Base-by-base conservation (phyloP, 148 eudicot species). In the Talinum fruticosum region DNA sequence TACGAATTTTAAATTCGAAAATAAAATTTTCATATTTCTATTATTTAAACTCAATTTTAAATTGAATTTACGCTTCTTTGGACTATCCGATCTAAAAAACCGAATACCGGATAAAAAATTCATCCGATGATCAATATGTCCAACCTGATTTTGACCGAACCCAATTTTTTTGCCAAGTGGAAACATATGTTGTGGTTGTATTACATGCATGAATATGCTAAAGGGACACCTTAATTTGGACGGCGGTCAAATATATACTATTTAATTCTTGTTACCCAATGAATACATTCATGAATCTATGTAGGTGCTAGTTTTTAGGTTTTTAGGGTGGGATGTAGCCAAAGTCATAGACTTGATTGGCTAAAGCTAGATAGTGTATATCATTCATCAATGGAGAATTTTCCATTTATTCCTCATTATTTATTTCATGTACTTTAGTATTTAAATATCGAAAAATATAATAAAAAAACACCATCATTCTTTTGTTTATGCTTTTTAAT, bases 361-460 rank as follows among this genome's bases (percentile, higher is more conserved):
- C 64, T n/a, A n/a, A n/a, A n/a, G 13, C 28, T 57, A 23, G 26
- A 23, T n/a, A n/a, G 4, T 59, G 64, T 59, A 7, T n/a, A 59
- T 29, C 64, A 59, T 59, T 59, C 64, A 59, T n/a, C 28, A 24
- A 59, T 3, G 29, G 64, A 51, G n/a, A 59, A 59, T 59, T 59
- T n/a, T 23, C 29, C 64, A n/a, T 59, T 23, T 59, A 19, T 51
- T 51, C 26, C 64, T 59, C 2, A n/a, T 59, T 59, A 23, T 59
- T 59, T 59, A 59, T 59, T 59, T 59, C 64, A 59, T 24, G 64
- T 59, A 28, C 10, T 59, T 59, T 59, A 59, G 64, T 59, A 59
- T 59, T 23, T 59, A 24, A n/a, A n/a, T 23, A 59, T 23, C 13
- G 2, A n/a, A 51, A 8, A 59, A 51, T 59, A 21, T n/a, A n/a